Evolutionary conservation across 2,329 filamentous ascomycete genomes (phyloP).

Genomic region (Fusarium coicis): DNA sequence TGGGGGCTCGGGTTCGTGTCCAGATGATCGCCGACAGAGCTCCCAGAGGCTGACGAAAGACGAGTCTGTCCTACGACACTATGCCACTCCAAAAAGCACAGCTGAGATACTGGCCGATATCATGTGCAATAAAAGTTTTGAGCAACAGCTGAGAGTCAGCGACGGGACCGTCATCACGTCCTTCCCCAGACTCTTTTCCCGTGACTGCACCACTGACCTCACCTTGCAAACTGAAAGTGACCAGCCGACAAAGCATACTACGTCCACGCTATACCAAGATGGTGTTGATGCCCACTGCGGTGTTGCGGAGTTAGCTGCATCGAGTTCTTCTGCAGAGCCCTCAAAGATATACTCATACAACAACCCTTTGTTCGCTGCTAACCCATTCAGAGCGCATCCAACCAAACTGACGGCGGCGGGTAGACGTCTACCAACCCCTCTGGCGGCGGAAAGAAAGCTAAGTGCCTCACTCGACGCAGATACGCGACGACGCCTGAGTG

Average conservation of each 20-base stretch:
- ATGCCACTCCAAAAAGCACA: conserved; percentile 27
- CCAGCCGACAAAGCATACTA: conserved; percentile 3
- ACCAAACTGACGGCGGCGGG: background rate
- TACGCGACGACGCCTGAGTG: conserved; percentile 44
- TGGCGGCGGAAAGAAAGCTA: conserved; percentile 29
- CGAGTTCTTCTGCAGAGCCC: conserved; percentile 17
- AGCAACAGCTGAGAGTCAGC: conserved; percentile 27
- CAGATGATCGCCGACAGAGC: conserved; percentile 27
- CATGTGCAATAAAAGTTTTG: conserved; percentile 27
- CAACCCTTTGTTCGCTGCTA: conserved; percentile 35
- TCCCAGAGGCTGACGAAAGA: conserved; percentile 5
- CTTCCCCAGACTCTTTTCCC: conserved; percentile 48
- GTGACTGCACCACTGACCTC: conserved; percentile 48
- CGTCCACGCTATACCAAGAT: conserved; percentile 41
- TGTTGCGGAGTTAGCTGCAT: conserved; percentile 3
- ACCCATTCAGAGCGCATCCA: conserved; percentile 35
- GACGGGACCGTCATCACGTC: conserved; percentile 47
- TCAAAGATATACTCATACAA: conserved; percentile 20
- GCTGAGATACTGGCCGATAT: conserved; percentile 36
- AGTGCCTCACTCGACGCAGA: conserved; percentile 41
- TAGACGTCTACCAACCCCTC: background rate
- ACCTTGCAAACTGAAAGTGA: conserved; percentile 37
- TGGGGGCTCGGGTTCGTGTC: conserved; percentile 3
- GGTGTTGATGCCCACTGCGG: conserved; percentile 48
- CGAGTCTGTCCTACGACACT: conserved; percentile 38